Conservation (phyloP, 148 eudicot genomes). For the Beta vulgaris region DNA sequence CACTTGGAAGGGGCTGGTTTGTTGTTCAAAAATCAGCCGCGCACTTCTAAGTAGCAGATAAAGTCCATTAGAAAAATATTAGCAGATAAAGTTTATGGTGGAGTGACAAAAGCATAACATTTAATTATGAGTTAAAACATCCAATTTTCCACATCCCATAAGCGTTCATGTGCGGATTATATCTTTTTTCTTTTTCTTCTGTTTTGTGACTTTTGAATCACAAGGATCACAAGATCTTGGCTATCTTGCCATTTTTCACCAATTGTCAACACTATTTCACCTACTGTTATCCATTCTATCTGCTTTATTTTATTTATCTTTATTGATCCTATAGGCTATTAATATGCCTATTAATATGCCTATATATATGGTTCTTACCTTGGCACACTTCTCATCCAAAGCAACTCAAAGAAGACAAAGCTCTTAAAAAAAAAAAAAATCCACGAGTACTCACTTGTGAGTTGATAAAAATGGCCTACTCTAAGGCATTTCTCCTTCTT, state of each 20-base stretch:
- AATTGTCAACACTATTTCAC: slow-evolving; percentile 9
- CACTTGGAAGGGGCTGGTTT: too few species aligned
- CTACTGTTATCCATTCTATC: not conserved
- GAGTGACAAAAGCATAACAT: too few species aligned
- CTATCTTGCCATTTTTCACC: not conserved
- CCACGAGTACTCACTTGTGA: not conserved
- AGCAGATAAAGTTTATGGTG: too few species aligned
- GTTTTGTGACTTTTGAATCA: not conserved
- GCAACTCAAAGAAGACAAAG: not conserved
- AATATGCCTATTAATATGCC: too few species aligned
- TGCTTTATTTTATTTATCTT: not conserved
- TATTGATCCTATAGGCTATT: too few species aligned
- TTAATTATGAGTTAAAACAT: too few species aligned
- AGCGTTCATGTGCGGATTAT: too few species aligned
- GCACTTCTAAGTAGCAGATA: too few species aligned
- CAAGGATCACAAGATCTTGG: not conserved
- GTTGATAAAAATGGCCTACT: slow-evolving; percentile 2
- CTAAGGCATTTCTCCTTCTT: slow-evolving; percentile 4
- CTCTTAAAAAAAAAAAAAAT: not conserved
- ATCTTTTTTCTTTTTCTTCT: too few species aligned
- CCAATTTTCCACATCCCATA: too few species aligned
- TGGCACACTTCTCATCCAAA: not conserved
- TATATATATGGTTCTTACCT: slow-evolving; percentile 3
- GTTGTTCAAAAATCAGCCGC: too few species aligned
- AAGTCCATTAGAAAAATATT: too few species aligned